Evolutionary conservation across 1,284 basidiomycete genomes (phyloP).

Genomic region (Leccinum solheimii): DNA sequence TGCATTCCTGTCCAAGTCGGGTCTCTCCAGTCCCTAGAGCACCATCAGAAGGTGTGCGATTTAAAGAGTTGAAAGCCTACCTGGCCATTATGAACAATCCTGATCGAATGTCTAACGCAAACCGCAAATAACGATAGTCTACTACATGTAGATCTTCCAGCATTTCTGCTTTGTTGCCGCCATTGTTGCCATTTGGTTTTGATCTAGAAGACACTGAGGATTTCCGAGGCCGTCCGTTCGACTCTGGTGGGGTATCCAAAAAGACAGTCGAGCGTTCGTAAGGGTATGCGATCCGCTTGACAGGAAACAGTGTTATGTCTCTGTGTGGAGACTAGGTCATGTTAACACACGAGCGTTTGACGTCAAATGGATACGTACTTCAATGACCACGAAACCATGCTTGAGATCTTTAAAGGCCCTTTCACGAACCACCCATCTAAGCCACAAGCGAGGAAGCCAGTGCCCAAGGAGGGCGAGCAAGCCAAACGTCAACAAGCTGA

Average conservation of each 20-base stretch:
- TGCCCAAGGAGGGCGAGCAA: slow-evolving; percentile 41
- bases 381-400: slow-evolving; percentile 82
- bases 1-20: slow-evolving; percentile 68
- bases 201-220: slow-evolving; percentile 24
- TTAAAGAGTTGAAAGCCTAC: slow-evolving; percentile 39
- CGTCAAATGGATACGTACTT: slow-evolving; percentile 56
- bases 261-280: slow-evolving; percentile 82
- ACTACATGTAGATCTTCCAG: slow-evolving; percentile 59
- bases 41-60: slow-evolving; percentile 8
- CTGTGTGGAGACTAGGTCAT: slow-evolving; percentile 70
- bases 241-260: slow-evolving; percentile 36
- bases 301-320: slow-evolving; percentile 76
- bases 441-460: slow-evolving; percentile 72
- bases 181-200: slow-evolving; percentile 30
- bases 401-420: slow-evolving; percentile 77
- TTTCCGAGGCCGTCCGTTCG: slow-evolving; percentile 26
- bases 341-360: slow-evolving; percentile 1
- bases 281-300: slow-evolving; percentile 70
- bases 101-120: slow-evolving; percentile 82
- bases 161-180: slow-evolving; percentile 35
- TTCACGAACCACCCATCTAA: slow-evolving; percentile 84
- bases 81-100: slow-evolving; percentile 84
- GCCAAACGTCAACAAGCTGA: slow-evolving; percentile 75
- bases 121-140: slow-evolving; percentile 89
- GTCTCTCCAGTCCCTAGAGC: slow-evolving; percentile 88